Evolutionary conservation across 129 eudicot species (phyloP).

Genomic region (Silybum marianum): DNA sequence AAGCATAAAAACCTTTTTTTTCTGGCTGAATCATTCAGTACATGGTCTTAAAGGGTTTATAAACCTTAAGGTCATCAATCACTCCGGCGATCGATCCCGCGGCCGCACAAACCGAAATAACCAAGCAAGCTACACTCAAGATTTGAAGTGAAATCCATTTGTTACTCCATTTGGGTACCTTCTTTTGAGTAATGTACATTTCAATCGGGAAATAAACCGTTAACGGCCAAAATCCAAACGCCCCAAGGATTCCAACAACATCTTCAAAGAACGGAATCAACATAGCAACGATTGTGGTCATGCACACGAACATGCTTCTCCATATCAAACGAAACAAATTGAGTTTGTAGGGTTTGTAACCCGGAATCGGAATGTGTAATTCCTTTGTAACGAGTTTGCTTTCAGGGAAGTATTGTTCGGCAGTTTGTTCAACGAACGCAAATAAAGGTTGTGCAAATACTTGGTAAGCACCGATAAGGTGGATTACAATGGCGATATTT

Average conservation of each 20-base stretch:
- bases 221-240: conserved; percentile 65
- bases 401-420: conserved; percentile 40
- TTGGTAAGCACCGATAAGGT: conserved; percentile 72
- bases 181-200: conserved; percentile 61
- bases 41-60: conserved; percentile 63
- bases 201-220: conserved; percentile 69
- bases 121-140: conserved; percentile 45
- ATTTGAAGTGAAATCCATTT: conserved; percentile 53
- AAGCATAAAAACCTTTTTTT: background rate
- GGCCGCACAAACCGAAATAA: conserved; percentile 60
- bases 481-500: conserved; percentile 66
- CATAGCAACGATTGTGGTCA: conserved; percentile 59
- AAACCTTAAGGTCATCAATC: conserved; percentile 53
- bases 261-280: conserved; percentile 68
- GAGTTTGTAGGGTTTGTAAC: conserved; percentile 38
- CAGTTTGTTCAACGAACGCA: conserved; percentile 50
- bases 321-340: conserved; percentile 53
- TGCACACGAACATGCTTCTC: conserved; percentile 52
- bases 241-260: conserved; percentile 70
- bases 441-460: conserved; percentile 68
- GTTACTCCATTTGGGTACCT: conserved; percentile 53
- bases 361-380: conserved; percentile 31
- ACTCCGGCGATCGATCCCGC: conserved; percentile 72
- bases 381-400: conserved; percentile 50
- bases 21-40: conserved; percentile 23